Evolutionary conservation across 768 basidiomycete genomes (phyloP).

Genomic region (Termitomyces heimii): DNA sequence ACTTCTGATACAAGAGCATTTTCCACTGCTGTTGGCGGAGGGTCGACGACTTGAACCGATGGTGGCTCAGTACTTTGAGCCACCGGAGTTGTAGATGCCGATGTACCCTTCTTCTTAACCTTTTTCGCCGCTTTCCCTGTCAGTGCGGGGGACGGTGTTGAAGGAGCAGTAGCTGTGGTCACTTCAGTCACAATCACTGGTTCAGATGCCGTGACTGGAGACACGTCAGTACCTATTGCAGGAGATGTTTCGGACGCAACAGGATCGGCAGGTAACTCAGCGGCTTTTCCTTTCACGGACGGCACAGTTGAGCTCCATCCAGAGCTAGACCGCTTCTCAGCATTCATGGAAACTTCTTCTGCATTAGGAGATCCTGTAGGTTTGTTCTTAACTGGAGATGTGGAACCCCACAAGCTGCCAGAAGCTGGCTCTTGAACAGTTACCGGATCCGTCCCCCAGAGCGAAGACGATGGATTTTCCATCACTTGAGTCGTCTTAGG

Average conservation of each 20-base stretch:
- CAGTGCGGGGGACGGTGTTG: not conserved
- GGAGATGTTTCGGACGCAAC: conserved; percentile 12
- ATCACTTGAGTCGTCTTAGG: conserved; percentile 24
- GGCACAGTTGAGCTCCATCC: conserved; percentile 4
- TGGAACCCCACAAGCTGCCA: not conserved
- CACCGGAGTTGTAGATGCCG: conserved; percentile 9
- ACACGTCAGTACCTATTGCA: conserved; percentile 6
- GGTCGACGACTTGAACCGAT: conserved; percentile 1
- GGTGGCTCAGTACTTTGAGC: conserved; percentile 4
- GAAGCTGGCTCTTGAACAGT: conserved; percentile 1
- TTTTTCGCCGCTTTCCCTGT: conserved; percentile 8
- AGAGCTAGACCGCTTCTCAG: conserved; percentile 3
- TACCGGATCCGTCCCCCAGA: conserved; percentile 29
- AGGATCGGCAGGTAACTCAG: not conserved
- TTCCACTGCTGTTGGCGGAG: conserved; percentile 2
- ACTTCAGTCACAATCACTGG: conserved; percentile 9
- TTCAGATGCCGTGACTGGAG: conserved; percentile 13
- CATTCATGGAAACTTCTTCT: conserved; percentile 5
- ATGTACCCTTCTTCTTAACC: conserved; percentile 9
- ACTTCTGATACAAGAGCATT: not conserved
- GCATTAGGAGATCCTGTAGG: conserved; percentile 14
- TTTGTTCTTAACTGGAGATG: conserved; percentile 5
- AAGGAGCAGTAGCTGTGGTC: not conserved
- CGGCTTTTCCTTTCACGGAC: conserved; percentile 5
- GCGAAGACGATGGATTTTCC: conserved; percentile 39